Evolutionary conservation across 176 grass and related monocot genomes (phyloP).

Genomic region (Alloteropsis semialata): DNA sequence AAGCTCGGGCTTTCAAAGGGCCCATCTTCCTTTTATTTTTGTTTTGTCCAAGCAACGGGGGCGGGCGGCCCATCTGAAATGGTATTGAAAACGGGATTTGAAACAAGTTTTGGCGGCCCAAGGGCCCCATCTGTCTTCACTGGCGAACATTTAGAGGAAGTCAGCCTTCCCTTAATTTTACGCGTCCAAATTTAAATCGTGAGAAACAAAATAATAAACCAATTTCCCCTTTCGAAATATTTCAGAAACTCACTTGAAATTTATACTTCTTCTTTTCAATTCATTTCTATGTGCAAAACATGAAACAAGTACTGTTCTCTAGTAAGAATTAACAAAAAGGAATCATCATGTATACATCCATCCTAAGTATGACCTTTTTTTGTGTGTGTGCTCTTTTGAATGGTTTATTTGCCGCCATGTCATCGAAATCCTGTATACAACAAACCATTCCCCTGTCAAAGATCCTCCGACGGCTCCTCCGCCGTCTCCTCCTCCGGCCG

Average conservation of each 20-base stretch:
- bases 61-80: too few relatives aligned
- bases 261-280: neutral
- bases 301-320: neutral
- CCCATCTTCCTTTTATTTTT: too few relatives aligned
- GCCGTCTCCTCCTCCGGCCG: neutral
- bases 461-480: neutral
- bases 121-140: too few relatives aligned
- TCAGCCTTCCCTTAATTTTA: too few relatives aligned
- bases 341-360: conserved; percentile 27
- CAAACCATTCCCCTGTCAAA: conserved; percentile 5
- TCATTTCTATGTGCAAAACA: neutral
- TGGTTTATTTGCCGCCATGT: neutral
- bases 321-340: neutral
- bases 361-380: neutral
- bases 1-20: neutral
- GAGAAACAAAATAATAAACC: neutral
- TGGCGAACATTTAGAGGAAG: too few relatives aligned
- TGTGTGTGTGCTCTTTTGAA: neutral
- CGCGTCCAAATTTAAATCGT: neutral
- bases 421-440: neutral
- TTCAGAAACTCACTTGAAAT: neutral
- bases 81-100: too few relatives aligned
- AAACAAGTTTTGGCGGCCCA: too few relatives aligned
- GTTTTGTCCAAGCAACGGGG: too few relatives aligned
- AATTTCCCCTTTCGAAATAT: neutral